These are phyloP conservation scores for Hansenula sp. DNA, from an alignment of 1,139 yeast genomes.

Conservation along the genomic window DNA sequence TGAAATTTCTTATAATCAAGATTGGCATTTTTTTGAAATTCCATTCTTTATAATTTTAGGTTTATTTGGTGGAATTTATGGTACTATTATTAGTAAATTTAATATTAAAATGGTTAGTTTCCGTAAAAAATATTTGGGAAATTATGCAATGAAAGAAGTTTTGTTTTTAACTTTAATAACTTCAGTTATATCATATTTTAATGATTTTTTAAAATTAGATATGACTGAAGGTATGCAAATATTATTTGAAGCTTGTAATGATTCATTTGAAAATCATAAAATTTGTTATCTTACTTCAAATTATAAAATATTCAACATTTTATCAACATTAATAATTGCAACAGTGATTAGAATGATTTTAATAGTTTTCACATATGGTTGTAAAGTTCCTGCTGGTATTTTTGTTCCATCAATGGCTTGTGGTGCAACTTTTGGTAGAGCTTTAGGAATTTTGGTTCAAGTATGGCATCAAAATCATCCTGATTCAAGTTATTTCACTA, in stretches of 20 bases:
- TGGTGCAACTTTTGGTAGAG: constrained; percentile 69
- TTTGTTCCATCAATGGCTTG: constrained; percentile 68
- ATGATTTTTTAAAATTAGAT: constrained; percentile 73
- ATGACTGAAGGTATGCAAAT: constrained; percentile 96
- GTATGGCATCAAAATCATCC: constrained; percentile 41
- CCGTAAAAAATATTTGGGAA: constrained; percentile 59
- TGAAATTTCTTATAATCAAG: constrained; percentile 77
- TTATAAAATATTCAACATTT: constrained; percentile 20
- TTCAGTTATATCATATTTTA: constrained; percentile 76
- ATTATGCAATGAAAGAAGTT: constrained; percentile 68
- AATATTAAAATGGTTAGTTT: constrained; percentile 77
- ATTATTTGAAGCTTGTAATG: constrained; percentile 75
- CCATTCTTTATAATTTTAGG: constrained; percentile 80
- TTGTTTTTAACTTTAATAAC: constrained; percentile 62
- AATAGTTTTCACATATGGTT: constrained; percentile 77
- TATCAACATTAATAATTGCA: constrained; percentile 57
- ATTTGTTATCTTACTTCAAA: constrained; percentile 46
- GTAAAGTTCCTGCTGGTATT: constrained; percentile 62
- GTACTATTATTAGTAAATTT: constrained; percentile 73
- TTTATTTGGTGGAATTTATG: constrained; percentile 87
- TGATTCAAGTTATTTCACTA: constrained; percentile 39
- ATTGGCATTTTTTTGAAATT: constrained; percentile 85
- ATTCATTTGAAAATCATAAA: constrained; percentile 29
- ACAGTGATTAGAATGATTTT: constrained; percentile 66
- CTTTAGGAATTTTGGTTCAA: constrained; percentile 71